These are phyloP conservation scores for Solanum peruvianum DNA, from an alignment of 257 asterid genomes.

Conservation along the genomic window DNA sequence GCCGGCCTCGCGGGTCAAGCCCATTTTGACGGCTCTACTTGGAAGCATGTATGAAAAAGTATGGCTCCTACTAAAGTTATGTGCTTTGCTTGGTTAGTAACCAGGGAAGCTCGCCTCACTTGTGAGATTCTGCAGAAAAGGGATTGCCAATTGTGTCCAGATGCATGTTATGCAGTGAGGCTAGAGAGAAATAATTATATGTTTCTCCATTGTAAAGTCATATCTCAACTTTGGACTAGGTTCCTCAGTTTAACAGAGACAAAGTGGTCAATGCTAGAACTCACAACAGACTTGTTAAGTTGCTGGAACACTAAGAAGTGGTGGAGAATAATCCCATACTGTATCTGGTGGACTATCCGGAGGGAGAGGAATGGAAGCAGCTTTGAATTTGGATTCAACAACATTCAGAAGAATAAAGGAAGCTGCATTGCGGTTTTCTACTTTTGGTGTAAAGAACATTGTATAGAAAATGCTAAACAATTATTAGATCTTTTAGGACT, in stretches of 20 bases:
- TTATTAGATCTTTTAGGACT: background rate
- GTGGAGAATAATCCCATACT: background rate
- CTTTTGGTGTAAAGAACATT: background rate
- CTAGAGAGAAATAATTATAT: background rate
- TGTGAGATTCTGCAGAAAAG: background rate
- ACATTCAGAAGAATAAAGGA: background rate
- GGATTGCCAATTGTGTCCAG: background rate
- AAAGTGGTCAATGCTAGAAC: background rate
- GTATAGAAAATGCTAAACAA: background rate
- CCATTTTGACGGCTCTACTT: background rate
- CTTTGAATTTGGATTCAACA: background rate
- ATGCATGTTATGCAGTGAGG: background rate
- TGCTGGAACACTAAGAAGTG: background rate
- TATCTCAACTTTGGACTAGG: background rate
- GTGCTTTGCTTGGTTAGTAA: background rate
- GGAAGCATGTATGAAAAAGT: background rate
- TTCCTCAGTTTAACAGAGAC: background rate
- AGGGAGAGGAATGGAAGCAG: background rate
- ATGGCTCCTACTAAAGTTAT: background rate
- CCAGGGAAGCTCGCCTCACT: background rate
- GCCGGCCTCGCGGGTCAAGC: too few species aligned
- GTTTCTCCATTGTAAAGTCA: background rate
- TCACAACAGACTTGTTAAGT: background rate
- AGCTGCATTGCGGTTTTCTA: background rate
- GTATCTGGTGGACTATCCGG: background rate